Percentiles rank a stretch among this genome's conserved stretches.
These are phyloP conservation scores for Biscogniauxia mediterranea DNA, from an alignment of 2,329 filamentous ascomycete genomes.

Conservation along the genomic window DNA sequence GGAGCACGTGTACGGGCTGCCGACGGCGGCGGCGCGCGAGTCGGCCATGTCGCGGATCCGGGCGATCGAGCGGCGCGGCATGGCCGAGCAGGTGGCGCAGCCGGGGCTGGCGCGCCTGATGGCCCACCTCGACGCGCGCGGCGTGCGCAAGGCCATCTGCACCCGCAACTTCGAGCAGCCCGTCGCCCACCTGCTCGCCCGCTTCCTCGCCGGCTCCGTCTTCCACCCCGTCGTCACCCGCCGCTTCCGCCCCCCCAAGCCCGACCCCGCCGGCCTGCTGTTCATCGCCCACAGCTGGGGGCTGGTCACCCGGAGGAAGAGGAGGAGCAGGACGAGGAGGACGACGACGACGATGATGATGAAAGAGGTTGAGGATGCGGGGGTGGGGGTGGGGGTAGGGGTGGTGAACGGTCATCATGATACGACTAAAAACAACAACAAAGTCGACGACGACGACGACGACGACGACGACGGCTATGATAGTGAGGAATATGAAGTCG, in stretches of 20 bases:
- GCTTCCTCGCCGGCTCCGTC: slow-evolving; percentile 65
- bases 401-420: slow-evolving; percentile 11
- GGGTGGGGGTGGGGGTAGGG: slow-evolving; percentile 1
- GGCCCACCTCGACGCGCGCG: slow-evolving; percentile 69
- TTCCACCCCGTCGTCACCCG: slow-evolving; percentile 83
- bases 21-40: slow-evolving; percentile 55
- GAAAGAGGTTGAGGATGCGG: background rate
- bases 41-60: slow-evolving; percentile 72
- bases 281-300: slow-evolving; percentile 81
- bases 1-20: slow-evolving; percentile 77
- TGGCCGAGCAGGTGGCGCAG: slow-evolving; percentile 77
- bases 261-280: slow-evolving; percentile 81
- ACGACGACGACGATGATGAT: slow-evolving; percentile 14
- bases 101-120: slow-evolving; percentile 77
- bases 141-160: slow-evolving; percentile 78
- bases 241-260: slow-evolving; percentile 81
- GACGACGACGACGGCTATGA: slow-evolving; percentile 16
- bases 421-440: too few species aligned
- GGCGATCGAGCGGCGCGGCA: slow-evolving; percentile 75
- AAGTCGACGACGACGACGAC: slow-evolving; percentile 11
- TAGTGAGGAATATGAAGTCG: slow-evolving; percentile 39
- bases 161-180: slow-evolving; percentile 90
- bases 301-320: slow-evolving; percentile 36
- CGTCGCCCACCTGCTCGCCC: slow-evolving; percentile 70
- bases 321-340: slow-evolving; percentile 5